A percentile compares a stretch with the other conserved stretches of the same genome.
phyloP scores from a whole-genome alignment of 768 basidiomycete genomes.

The Sarcodon sp. region DNA sequence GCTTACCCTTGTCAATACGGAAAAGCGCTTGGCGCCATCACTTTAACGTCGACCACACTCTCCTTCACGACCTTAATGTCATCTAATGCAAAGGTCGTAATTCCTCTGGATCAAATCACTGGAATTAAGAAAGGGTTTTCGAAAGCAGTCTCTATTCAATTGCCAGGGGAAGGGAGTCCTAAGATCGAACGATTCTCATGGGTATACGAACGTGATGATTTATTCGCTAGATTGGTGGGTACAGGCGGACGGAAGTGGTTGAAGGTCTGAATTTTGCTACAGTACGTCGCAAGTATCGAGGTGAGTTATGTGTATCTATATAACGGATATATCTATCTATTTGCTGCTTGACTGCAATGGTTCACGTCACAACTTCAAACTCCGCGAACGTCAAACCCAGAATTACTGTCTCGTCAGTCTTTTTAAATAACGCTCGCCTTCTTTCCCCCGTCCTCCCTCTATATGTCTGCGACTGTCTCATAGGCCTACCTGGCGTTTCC shows the following conservation, averaged over 20 bases:
- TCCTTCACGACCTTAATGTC: constrained; percentile 44
- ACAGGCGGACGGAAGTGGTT: constrained; percentile 36
- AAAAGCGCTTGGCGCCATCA: constrained; percentile 45
- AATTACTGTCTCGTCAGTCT: no score
- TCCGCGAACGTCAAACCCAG: no score
- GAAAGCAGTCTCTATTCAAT: constrained; percentile 38
- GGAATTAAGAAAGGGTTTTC: constrained; percentile 46
- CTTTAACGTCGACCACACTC: constrained; percentile 33
- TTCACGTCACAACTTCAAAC: not conserved
- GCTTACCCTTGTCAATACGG: constrained; percentile 50
- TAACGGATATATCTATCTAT: not conserved
- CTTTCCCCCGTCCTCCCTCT: constrained; percentile 3
- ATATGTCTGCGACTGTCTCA: not conserved
- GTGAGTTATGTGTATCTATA: not conserved
- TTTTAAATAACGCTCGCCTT: not conserved
- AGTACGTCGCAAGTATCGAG: not conserved
- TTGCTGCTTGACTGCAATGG: no score
- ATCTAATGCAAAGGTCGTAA: constrained; percentile 27
- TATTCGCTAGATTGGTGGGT: constrained; percentile 53
- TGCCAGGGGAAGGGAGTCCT: constrained; percentile 23
- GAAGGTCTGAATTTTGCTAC: constrained; percentile 14
- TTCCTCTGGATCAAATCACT: constrained; percentile 32
- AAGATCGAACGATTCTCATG: constrained; percentile 44
- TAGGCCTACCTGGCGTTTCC: not conserved
- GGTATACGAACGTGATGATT: constrained; percentile 49